Conservation (phyloP, 2,329 filamentous ascomycete species). For the Ophiocordyceps sinensis region DNA sequence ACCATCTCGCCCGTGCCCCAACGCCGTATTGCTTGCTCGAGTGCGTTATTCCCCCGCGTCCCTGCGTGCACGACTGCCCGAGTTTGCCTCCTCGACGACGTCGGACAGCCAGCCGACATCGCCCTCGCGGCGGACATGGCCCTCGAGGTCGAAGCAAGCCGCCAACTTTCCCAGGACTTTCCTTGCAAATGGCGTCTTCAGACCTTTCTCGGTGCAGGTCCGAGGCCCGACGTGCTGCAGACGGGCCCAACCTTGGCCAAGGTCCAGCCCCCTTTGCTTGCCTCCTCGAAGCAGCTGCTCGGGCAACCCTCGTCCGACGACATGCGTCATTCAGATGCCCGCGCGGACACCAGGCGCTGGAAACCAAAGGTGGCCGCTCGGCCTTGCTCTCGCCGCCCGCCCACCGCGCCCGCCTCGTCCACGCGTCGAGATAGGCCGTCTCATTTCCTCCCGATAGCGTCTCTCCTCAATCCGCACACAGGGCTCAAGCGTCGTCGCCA, state of each 20-base stretch:
- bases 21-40: too few species aligned
- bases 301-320: neutral
- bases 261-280: neutral
- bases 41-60: too few species aligned
- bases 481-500: slow-evolving; percentile 36
- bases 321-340: neutral
- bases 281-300: neutral
- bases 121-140: slow-evolving; percentile 1
- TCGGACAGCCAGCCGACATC: neutral
- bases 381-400: neutral
- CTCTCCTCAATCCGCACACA: slow-evolving; percentile 4
- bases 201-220: neutral
- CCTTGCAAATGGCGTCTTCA: neutral
- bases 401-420: neutral
- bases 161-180: neutral
- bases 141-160: neutral
- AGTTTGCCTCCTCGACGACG: too few species aligned
- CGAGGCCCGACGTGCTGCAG: neutral
- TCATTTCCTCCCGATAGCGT: slow-evolving; percentile 2
- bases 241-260: neutral
- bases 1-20: too few species aligned
- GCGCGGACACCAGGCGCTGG: too few species aligned
- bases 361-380: too few species aligned
- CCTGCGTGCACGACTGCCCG: too few species aligned
- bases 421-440: neutral